phyloP scores from a whole-genome alignment of 2,329 filamentous ascomycete genomes.

The Arachnomyces sp. region DNA sequence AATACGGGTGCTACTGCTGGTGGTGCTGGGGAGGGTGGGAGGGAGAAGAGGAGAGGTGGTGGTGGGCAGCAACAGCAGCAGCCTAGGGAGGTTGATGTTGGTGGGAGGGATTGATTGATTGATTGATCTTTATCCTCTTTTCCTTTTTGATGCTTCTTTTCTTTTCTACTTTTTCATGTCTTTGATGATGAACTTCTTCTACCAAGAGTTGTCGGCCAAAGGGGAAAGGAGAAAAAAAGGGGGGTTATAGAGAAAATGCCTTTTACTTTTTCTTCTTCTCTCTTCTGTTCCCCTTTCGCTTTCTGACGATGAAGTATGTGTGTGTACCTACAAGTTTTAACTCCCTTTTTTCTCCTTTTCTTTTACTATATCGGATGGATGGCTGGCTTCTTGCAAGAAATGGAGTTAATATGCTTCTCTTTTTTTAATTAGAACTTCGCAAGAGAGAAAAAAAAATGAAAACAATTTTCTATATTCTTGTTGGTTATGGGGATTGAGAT shows the following conservation, averaged over 20 bases:
- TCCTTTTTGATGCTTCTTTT: slow-evolving; percentile 16
- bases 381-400: background rate
- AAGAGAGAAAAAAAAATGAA: no score
- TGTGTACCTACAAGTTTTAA: slow-evolving; percentile 3
- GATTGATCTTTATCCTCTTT: slow-evolving; percentile 11
- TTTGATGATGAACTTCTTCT: no score
- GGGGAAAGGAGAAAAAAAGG: no score
- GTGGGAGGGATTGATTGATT: slow-evolving; percentile 21
- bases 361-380: slow-evolving; percentile 8
- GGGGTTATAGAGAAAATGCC: no score
- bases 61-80: slow-evolving; percentile 19
- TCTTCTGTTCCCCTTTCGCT: no score
- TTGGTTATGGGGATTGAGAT: no score
- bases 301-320: slow-evolving; percentile 2
- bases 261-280: no score
- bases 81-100: slow-evolving; percentile 31
- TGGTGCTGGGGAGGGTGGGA: slow-evolving; percentile 18
- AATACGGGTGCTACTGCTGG: slow-evolving; percentile 36
- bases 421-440: no score
- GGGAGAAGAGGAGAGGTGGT: slow-evolving; percentile 25
- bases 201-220: no score
- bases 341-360: slow-evolving; percentile 1
- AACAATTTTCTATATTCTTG: no score
- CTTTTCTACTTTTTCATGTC: background rate
- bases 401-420: no score